phyloP scores from a whole-genome alignment of 331 rosid species.

The Rhamnella rubrinervis region DNA sequence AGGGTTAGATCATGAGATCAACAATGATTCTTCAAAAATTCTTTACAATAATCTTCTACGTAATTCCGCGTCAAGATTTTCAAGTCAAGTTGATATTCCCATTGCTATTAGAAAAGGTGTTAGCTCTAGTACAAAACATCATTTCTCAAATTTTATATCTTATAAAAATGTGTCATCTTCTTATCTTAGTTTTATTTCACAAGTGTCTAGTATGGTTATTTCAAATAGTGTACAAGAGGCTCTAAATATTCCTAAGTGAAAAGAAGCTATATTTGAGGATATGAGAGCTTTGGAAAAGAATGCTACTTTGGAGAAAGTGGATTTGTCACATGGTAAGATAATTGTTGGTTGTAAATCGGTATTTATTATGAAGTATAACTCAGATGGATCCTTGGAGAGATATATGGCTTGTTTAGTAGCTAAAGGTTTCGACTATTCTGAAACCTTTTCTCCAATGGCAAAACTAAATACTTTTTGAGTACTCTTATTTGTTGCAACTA shows the following conservation, averaged over 20 bases:
- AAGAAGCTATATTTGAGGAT: not conserved
- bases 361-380: not conserved
- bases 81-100: not conserved
- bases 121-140: not conserved
- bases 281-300: not conserved
- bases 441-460: not conserved
- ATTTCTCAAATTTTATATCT: not conserved
- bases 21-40: too few species aligned
- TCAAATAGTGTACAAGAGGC: not conserved
- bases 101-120: too few species aligned
- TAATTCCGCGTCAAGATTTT: not conserved
- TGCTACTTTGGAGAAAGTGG: not conserved
- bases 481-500: not conserved
- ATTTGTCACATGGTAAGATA: not conserved
- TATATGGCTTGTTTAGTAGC: too few species aligned
- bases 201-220: not conserved
- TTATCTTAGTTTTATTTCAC: not conserved
- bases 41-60: not conserved
- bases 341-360: not conserved
- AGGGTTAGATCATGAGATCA: not conserved
- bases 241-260: not conserved
- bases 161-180: not conserved
- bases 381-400: too few species aligned
- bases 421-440: not conserved
- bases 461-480: too few species aligned